phyloP scores from a whole-genome alignment of 2,329 filamentous ascomycete genomes.

The Colletotrichum lupini region DNA sequence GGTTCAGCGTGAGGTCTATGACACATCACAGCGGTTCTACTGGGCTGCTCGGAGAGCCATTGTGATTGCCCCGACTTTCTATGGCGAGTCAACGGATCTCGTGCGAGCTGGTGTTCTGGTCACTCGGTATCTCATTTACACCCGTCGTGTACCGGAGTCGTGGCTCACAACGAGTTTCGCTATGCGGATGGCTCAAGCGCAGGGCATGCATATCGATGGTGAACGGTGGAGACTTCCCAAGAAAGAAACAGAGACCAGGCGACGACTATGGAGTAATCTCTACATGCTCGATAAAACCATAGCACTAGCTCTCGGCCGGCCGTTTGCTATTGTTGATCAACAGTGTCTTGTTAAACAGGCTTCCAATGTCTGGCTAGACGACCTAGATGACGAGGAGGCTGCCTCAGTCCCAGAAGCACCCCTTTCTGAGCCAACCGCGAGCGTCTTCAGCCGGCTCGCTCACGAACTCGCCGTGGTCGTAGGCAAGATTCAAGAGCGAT shows the following conservation, averaged over 20 bases:
- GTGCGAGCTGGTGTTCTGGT: slow-evolving; percentile 52
- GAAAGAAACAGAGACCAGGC: slow-evolving; percentile 49
- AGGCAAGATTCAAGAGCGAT: slow-evolving; percentile 52
- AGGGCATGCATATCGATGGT: slow-evolving; percentile 56
- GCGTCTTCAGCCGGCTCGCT: slow-evolving; percentile 45
- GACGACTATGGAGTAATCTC: slow-evolving; percentile 52
- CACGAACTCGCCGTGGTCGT: slow-evolving; percentile 49
- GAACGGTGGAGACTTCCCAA: slow-evolving; percentile 49
- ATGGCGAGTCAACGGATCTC: slow-evolving; percentile 52
- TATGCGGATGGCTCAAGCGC: slow-evolving; percentile 54
- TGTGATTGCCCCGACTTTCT: slow-evolving; percentile 54
- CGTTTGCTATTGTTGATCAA: slow-evolving; percentile 50
- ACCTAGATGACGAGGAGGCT: slow-evolving; percentile 46
- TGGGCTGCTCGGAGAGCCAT: slow-evolving; percentile 52
- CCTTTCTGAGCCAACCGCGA: slow-evolving; percentile 46
- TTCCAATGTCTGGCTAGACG: slow-evolving; percentile 52
- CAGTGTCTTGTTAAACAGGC: slow-evolving; percentile 50
- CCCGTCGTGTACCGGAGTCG: slow-evolving; percentile 49
- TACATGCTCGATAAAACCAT: slow-evolving; percentile 53
- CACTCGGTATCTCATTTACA: slow-evolving; percentile 51
- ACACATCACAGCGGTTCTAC: slow-evolving; percentile 52
- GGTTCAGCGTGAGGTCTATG: slow-evolving; percentile 48
- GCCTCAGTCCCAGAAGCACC: slow-evolving; percentile 37
- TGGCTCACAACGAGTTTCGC: slow-evolving; percentile 56
- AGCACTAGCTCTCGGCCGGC: slow-evolving; percentile 51